Conservation (phyloP, 1,284 basidiomycete species). For the Gomphus sp. region DNA sequence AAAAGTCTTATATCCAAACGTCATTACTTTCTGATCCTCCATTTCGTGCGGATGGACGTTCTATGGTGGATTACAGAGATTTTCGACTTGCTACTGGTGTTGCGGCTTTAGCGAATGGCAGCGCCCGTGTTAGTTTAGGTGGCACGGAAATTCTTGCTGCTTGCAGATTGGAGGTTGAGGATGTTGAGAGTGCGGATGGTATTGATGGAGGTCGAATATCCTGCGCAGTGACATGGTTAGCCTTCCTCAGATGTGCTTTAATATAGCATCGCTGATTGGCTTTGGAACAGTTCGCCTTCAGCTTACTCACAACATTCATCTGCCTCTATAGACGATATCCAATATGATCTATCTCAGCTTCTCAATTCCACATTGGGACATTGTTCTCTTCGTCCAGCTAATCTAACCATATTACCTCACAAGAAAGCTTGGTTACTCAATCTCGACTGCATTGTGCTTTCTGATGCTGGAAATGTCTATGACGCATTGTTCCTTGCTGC, state of each 20-base stretch:
- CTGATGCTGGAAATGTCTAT: slow-evolving; percentile 62
- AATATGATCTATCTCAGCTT: slow-evolving; percentile 53
- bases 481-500: slow-evolving; percentile 73
- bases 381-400: slow-evolving; percentile 48
- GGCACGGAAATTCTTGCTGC: slow-evolving; percentile 64
- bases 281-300: slow-evolving; percentile 56
- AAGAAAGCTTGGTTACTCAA: slow-evolving; percentile 62
- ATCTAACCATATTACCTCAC: slow-evolving; percentile 51
- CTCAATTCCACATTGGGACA: slow-evolving; percentile 53
- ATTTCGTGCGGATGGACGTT: slow-evolving; percentile 59
- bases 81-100: slow-evolving; percentile 69
- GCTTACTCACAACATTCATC: slow-evolving; percentile 63
- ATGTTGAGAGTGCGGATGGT: slow-evolving; percentile 34
- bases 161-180: slow-evolving; percentile 65
- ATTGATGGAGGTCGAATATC: slow-evolving; percentile 49
- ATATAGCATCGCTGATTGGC: slow-evolving; percentile 1
- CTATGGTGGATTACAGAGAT: slow-evolving; percentile 49
- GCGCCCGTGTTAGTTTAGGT: slow-evolving; percentile 59
- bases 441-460: slow-evolving; percentile 60
- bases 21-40: slow-evolving; percentile 48
- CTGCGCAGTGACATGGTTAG: slow-evolving; percentile 69
- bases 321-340: slow-evolving; percentile 58
- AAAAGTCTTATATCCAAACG: slow-evolving; percentile 62
- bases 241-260: not conserved
- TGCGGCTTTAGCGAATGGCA: slow-evolving; percentile 70